Conservation (phyloP, 768 basidiomycete genomes). For the Pisolithus tinctorius region DNA sequence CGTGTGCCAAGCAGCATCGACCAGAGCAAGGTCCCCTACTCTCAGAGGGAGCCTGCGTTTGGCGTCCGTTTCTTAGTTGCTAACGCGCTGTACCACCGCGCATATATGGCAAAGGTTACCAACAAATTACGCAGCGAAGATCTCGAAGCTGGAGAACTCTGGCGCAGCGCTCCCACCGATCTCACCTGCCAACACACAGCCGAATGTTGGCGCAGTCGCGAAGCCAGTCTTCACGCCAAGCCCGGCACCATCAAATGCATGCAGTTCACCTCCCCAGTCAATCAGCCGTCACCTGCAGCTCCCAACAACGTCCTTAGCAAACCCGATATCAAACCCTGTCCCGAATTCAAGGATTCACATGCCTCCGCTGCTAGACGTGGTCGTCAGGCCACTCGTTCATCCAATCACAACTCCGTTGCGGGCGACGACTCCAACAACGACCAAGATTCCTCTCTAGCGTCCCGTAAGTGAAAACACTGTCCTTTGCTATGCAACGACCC, state of each 20-base stretch:
- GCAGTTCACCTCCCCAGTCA: conserved; percentile 87
- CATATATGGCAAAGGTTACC: conserved; percentile 63
- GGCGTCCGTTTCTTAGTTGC: conserved; percentile 91
- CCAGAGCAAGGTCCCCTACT: conserved; percentile 91
- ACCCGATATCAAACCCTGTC: conserved; percentile 59
- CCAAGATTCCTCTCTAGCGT: background rate
- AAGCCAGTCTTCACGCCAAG: conserved; percentile 53
- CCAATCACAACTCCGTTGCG: conserved; percentile 18
- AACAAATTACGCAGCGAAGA: conserved; percentile 54
- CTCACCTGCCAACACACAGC: conserved; percentile 74
- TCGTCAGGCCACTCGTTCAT: conserved; percentile 32
- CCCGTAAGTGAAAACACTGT: conserved; percentile 21
- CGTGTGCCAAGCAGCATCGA: conserved; percentile 83
- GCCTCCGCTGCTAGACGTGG: conserved; percentile 25
- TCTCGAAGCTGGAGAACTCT: conserved; percentile 78
- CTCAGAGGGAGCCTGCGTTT: conserved; percentile 92
- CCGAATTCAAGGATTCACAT: conserved; percentile 50
- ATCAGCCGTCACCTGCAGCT: conserved; percentile 50
- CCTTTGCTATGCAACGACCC: conserved; percentile 17
- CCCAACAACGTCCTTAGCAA: conserved; percentile 49
- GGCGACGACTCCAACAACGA: conserved; percentile 17
- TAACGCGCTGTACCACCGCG: conserved; percentile 92
- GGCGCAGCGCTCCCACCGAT: conserved; percentile 70
- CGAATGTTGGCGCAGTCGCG: conserved; percentile 78
- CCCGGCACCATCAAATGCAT: conserved; percentile 78